phyloP scores from a whole-genome alignment of 192 early-diverging fungal genomes.

The Coemansia sp. region DNA sequence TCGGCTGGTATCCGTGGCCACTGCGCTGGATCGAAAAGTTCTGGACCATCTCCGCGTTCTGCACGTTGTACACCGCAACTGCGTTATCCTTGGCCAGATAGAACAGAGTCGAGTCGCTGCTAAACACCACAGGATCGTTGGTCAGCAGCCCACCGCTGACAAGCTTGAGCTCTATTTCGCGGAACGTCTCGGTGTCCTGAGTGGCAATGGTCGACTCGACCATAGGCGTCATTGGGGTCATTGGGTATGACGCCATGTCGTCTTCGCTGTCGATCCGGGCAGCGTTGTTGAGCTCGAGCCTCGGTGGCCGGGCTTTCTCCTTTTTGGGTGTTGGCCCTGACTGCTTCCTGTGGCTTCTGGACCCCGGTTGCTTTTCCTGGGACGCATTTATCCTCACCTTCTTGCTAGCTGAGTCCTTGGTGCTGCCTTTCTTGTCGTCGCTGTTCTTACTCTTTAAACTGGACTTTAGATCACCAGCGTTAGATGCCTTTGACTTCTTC shows the following conservation, averaged over 20 bases:
- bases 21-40: constrained; percentile 25
- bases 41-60: constrained; percentile 53
- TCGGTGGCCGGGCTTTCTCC: constrained; percentile 14
- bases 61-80: constrained; percentile 45
- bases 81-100: constrained; percentile 49
- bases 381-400: neutral
- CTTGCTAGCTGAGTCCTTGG: neutral
- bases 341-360: neutral
- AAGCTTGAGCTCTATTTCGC: constrained; percentile 28
- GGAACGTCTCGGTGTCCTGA: constrained; percentile 26
- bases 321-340: neutral
- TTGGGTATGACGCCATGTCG: constrained; percentile 3
- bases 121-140: constrained; percentile 40
- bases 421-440: neutral
- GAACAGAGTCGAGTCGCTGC: constrained; percentile 48
- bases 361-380: neutral
- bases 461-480: neutral
- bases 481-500: neutral
- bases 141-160: constrained; percentile 48
- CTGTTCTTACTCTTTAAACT: neutral
- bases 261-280: constrained; percentile 6
- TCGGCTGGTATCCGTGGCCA: constrained; percentile 8
- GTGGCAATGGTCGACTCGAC: constrained; percentile 20
- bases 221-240: constrained; percentile 28
- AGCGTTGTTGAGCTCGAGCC: constrained; percentile 14